phyloP scores from a whole-genome alignment of 495 filamentous ascomycete species.

The Lophium mytilinum region DNA sequence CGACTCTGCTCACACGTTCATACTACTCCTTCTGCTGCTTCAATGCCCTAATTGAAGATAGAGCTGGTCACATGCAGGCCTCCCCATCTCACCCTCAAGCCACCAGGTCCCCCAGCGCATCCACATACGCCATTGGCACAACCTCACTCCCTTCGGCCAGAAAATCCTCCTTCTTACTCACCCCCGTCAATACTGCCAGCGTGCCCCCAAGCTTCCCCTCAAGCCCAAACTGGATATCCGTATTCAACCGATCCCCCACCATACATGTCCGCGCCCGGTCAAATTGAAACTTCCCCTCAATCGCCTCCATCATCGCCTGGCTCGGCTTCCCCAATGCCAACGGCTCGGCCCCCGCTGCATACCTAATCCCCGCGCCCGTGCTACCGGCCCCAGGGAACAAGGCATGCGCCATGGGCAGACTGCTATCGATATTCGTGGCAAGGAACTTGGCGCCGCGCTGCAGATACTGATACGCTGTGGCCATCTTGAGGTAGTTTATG shows the following conservation, averaged over 20 bases:
- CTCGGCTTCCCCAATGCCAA: constrained; percentile 85
- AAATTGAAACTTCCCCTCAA: constrained; percentile 89
- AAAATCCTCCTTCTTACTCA: constrained; percentile 74
- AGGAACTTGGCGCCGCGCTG: constrained; percentile 78
- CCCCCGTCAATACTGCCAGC: constrained; percentile 83
- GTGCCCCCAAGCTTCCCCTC: constrained; percentile 89
- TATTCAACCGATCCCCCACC: constrained; percentile 91
- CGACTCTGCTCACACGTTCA: too few relatives aligned
- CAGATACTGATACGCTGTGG: constrained; percentile 78
- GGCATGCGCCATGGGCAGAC: constrained; percentile 66
- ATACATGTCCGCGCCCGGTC: constrained; percentile 83
- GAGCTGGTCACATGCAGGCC: too few relatives aligned
- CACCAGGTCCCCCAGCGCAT: constrained; percentile 70
- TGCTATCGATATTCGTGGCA: constrained; percentile 85
- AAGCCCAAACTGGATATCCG: constrained; percentile 91
- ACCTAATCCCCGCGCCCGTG: constrained; percentile 67
- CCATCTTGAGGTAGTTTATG: constrained; percentile 86
- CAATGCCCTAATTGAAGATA: too few relatives aligned
- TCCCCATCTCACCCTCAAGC: background rate
- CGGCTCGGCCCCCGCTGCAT: constrained; percentile 61
- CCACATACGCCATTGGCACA: constrained; percentile 70
- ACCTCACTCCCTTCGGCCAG: constrained; percentile 51
- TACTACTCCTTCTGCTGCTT: too few relatives aligned
- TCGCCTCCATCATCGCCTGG: constrained; percentile 98
- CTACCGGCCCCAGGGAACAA: constrained; percentile 91